These are phyloP conservation scores for Coemansia sp. DNA, from an alignment of 192 early-diverging fungal species.

Conservation along the genomic window DNA sequence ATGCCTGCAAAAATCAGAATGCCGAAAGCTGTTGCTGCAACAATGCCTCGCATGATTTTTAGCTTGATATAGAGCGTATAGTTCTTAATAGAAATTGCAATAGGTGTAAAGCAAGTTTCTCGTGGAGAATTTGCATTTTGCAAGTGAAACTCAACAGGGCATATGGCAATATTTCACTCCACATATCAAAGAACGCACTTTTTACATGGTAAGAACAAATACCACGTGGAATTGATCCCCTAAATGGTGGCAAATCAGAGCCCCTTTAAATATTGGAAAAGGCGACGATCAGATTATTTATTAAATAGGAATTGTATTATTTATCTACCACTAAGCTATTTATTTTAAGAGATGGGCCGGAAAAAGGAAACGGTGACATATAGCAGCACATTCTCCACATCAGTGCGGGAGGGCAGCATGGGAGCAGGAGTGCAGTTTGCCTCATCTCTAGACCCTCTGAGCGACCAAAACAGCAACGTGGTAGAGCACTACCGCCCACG, in stretches of 20 bases:
- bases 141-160: too few relatives aligned
- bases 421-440: constrained; percentile 35
- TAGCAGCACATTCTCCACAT: constrained; percentile 39
- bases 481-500: constrained; percentile 59
- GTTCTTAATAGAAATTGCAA: not conserved
- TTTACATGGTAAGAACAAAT: too few relatives aligned
- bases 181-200: too few relatives aligned
- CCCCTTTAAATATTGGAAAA: not conserved
- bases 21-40: not conserved
- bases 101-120: not conserved
- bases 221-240: not conserved
- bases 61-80: not conserved
- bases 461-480: constrained; percentile 11
- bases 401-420: constrained; percentile 24
- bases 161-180: too few relatives aligned
- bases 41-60: constrained; percentile 3
- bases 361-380: constrained; percentile 47
- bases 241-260: not conserved
- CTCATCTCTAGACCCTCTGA: constrained; percentile 5
- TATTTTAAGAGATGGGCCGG: constrained; percentile 23
- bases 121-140: too few relatives aligned
- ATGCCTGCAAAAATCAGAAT: not conserved
- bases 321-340: not conserved
- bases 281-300: not conserved
- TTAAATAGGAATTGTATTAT: not conserved